Evolutionary conservation across 2,329 filamentous ascomycete genomes (phyloP).

Genomic region (Cordyceps javanica): DNA sequence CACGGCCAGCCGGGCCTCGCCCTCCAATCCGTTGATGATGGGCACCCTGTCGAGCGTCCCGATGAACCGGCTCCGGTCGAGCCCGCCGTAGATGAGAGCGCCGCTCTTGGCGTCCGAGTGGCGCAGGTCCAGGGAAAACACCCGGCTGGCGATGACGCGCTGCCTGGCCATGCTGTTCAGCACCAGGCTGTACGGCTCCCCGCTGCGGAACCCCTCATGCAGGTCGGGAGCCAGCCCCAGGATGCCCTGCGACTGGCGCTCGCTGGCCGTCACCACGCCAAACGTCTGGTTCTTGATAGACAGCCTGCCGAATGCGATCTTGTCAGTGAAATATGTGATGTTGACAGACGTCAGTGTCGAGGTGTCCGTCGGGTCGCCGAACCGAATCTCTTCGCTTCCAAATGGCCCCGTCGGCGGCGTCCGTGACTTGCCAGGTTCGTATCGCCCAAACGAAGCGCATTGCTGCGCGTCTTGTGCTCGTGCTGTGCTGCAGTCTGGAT

Average conservation of each 20-base stretch:
- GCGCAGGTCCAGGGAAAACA: conserved; percentile 46
- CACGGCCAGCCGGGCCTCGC: conserved; percentile 32
- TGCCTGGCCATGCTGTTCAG: conserved; percentile 42
- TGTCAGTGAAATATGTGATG: conserved; percentile 41
- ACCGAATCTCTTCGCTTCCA: conserved; percentile 31
- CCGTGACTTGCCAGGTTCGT: conserved; percentile 36
- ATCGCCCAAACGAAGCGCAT: conserved; percentile 37
- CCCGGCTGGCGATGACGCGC: conserved; percentile 41
- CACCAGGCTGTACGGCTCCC: conserved; percentile 45
- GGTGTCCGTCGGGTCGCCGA: conserved; percentile 32
- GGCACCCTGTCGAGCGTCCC: conserved; percentile 38
- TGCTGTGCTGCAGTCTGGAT: conserved; percentile 40
- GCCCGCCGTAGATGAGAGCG: conserved; percentile 47
- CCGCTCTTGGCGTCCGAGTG: conserved; percentile 36
- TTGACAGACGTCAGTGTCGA: conserved; percentile 31
- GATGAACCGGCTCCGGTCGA: conserved; percentile 46
- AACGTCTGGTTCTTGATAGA: conserved; percentile 42
- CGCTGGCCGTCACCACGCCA: conserved; percentile 38
- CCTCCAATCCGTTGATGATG: conserved; percentile 32
- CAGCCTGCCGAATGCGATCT: conserved; percentile 39
- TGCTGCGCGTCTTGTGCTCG: conserved; percentile 28
- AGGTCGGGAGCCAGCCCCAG: conserved; percentile 42
- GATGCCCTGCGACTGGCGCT: conserved; percentile 46
- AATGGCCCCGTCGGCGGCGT: conserved; percentile 33
- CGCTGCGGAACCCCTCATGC: conserved; percentile 30